Evolutionary conservation across 495 filamentous ascomycete species (phyloP), one percentile per base, ranked within the genome.

Genomic region (Lineolata rhizophorae): DNA sequence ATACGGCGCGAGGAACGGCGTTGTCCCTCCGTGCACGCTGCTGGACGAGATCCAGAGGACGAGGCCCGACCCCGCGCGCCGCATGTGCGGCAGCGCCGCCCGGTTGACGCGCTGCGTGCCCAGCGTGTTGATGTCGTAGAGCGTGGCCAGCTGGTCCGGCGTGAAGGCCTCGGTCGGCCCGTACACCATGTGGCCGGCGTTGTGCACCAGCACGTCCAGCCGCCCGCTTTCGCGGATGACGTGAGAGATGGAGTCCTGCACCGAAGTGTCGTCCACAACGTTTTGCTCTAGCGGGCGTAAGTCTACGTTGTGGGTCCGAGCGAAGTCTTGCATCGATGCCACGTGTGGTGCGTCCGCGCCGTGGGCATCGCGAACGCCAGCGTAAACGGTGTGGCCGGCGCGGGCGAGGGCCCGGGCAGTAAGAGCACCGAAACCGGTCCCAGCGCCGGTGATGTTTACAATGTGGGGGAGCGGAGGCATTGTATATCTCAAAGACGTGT

Each of bases 71-170:
- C 31, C 13, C 15, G 9, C 6, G 8, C 4, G 16, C 10, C 36
- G 36, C 33, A 38, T 36, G 14, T 18, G 31, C 3, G 45, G 45
- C 8, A 48, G 34, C 0, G 22, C 45, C 4, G 45, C 36, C 20
- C 35, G 37, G 32, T 47, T 48, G 19, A 47, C 34, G 2, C 44
- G 40, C 10, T 48, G 44, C 16, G 31, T 37, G 17, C 45, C 37
- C 3, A 48, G 29, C 2, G 47, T 44, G 20, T 47, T 46, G 18
- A 47, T 32, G 30, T 48, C 44, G 36, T 43, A 48, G 5, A 47
- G 30, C 3, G 32, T 18, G 6, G 36, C 21, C 14, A 27, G 31
- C 30, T 48, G 45, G 29, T 39, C 36, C 11, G 45, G 25, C 6
- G 44, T 47, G 33, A 48, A 48, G 15, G 40, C 30, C 30, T 48